These are phyloP conservation scores for Elaeis guineensis DNA, from an alignment of 176 grass and related monocot species.

Conservation along the genomic window DNA sequence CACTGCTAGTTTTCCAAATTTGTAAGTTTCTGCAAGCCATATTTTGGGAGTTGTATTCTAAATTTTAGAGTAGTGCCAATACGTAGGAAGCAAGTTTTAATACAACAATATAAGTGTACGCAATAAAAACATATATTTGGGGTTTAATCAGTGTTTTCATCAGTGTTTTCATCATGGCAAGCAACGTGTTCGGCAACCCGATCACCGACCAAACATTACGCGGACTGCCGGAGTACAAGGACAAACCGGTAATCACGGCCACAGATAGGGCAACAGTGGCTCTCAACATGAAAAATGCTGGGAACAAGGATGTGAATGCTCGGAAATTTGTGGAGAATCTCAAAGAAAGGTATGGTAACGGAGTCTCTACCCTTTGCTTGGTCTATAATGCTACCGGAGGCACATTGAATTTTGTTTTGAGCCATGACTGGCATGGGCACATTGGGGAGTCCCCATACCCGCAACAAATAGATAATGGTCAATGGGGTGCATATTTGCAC, in stretches of 20 bases:
- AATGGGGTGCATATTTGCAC: slow-evolving; percentile 5
- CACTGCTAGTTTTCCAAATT: too few species aligned
- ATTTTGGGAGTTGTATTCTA: too few species aligned
- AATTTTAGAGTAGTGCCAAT: too few species aligned
- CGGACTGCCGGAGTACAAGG: neutral
- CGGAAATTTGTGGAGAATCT: neutral
- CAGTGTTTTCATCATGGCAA: too few species aligned
- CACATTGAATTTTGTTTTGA: neutral
- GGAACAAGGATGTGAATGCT: neutral
- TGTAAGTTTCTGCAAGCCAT: too few species aligned
- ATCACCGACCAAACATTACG: neutral
- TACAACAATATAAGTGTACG: too few species aligned
- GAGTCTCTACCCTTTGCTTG: neutral
- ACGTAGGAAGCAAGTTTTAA: too few species aligned
- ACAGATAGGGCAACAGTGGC: neutral
- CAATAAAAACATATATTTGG: too few species aligned
- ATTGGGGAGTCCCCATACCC: neutral
- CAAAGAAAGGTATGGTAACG: neutral
- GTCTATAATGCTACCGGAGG: slow-evolving; percentile 3
- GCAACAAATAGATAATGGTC: neutral
- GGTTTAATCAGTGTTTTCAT: too few species aligned
- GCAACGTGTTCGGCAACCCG: slow-evolving; percentile 1
- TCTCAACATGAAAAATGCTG: neutral
- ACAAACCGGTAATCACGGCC: neutral
- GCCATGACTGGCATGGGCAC: neutral